Percentiles rank a stretch among this genome's conserved stretches.
phyloP scores from a whole-genome alignment of 768 basidiomycete genomes.

The Mycena leptocephala region DNA sequence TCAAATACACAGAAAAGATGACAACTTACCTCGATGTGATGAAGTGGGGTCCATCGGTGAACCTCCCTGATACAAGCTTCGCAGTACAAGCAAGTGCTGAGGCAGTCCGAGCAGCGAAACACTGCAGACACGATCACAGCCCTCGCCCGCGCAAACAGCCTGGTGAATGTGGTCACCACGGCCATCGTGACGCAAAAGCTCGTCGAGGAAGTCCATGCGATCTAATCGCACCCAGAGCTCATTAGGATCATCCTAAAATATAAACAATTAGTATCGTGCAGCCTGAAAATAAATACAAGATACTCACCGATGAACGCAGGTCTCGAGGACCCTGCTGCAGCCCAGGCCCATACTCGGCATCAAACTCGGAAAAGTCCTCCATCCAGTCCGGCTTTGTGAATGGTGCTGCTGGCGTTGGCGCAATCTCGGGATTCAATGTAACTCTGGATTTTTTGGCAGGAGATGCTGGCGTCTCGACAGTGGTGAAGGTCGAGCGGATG shows the following conservation, averaged over 20 bases:
- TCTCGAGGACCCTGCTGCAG: neutral
- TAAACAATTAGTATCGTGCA: too few species aligned
- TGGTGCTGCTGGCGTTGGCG: neutral
- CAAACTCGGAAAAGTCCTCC: neutral
- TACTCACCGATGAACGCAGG: neutral
- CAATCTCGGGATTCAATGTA: neutral
- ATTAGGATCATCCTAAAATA: neutral
- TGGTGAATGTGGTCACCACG: neutral
- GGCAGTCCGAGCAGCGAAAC: neutral
- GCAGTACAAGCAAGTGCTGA: neutral
- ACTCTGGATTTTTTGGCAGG: neutral
- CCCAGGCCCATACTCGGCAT: neutral
- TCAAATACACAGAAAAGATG: neutral
- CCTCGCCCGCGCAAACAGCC: too few species aligned
- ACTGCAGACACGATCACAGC: accelerated
- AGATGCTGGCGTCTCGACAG: neutral
- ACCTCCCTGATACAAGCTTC: neutral
- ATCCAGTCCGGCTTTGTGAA: neutral
- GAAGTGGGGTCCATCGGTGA: neutral
- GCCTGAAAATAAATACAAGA: neutral
- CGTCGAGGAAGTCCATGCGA: neutral
- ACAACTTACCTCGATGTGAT: slow-evolving; percentile 30
- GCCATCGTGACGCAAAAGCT: neutral
- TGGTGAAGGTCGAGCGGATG: neutral
- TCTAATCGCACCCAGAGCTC: neutral